A percentile compares a stretch with the other conserved stretches of the same genome.
Evolutionary conservation across 2,329 filamentous ascomycete species (phyloP).

Genomic region (Ustulina deusta): DNA sequence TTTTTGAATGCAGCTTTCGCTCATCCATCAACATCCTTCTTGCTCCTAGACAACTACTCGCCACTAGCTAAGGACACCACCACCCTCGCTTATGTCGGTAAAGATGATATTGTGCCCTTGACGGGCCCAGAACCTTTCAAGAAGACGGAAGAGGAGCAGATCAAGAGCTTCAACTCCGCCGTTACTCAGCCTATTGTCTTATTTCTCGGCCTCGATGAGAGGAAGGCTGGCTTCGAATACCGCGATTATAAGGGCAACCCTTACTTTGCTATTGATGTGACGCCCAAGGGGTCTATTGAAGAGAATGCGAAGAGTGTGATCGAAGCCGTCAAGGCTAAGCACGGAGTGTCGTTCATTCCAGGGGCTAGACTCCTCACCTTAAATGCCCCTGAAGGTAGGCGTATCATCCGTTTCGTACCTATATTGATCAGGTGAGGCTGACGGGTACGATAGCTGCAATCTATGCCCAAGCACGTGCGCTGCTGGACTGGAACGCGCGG

Average conservation of each 20-base stretch:
- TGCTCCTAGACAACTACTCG: conserved; percentile 82
- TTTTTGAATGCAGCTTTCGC: conserved; percentile 77
- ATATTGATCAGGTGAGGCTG: conserved; percentile 3
- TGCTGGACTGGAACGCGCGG: conserved; percentile 93
- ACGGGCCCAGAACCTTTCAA: conserved; percentile 79
- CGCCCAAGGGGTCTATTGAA: conserved; percentile 73
- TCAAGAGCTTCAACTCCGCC: conserved; percentile 79
- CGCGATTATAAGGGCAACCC: conserved; percentile 82
- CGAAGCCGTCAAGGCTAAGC: conserved; percentile 65
- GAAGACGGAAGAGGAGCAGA: conserved; percentile 76
- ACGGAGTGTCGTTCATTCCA: conserved; percentile 73
- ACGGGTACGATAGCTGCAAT: conserved; percentile 75
- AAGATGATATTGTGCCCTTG: conserved; percentile 75
- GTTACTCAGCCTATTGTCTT: conserved; percentile 77
- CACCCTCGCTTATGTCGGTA: conserved; percentile 75
- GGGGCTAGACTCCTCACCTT: conserved; percentile 62
- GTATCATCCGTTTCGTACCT: conserved; percentile 6
- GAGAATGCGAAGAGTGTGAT: conserved; percentile 73
- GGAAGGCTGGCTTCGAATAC: conserved; percentile 65
- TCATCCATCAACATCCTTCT: conserved; percentile 75
- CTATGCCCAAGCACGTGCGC: conserved; percentile 87
- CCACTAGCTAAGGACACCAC: conserved; percentile 74
- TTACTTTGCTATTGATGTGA: conserved; percentile 91
- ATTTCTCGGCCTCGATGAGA: conserved; percentile 86
- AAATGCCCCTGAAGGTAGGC: conserved; percentile 60